phyloP scores from a whole-genome alignment of 805 yeast genomes.

The Kuraishia floccosa region DNA sequence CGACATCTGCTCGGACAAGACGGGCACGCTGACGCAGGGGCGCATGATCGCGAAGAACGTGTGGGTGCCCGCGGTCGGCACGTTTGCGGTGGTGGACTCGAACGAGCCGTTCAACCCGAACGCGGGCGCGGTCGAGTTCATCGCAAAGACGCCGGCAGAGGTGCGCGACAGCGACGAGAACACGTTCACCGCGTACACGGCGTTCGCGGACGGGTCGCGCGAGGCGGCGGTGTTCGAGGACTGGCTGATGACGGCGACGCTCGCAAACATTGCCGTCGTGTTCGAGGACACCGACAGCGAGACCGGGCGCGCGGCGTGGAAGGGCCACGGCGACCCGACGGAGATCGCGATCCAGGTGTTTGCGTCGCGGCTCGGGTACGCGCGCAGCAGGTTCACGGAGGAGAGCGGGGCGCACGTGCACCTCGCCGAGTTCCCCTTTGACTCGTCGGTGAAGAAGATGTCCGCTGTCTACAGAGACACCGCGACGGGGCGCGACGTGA shows the following conservation, averaged over 20 bases:
- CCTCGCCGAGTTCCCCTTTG: constrained; percentile 62
- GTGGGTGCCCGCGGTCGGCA: constrained; percentile 59
- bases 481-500: constrained; percentile 13
- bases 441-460: constrained; percentile 67
- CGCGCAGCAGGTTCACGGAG: constrained; percentile 31
- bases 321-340: constrained; percentile 82
- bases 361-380: constrained; percentile 42
- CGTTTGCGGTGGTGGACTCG: constrained; percentile 40
- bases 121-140: constrained; percentile 32
- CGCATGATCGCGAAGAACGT: constrained; percentile 63
- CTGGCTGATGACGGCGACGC: constrained; percentile 58
- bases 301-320: constrained; percentile 35
- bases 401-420: constrained; percentile 24
- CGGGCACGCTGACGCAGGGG: constrained; percentile 76
- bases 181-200: neutral
- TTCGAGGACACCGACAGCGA: constrained; percentile 34
- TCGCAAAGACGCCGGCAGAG: constrained; percentile 22
- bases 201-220: constrained; percentile 1
- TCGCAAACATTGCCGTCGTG: constrained; percentile 73
- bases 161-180: constrained; percentile 22
- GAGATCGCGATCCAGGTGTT: constrained; percentile 83
- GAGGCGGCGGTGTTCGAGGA: constrained; percentile 11
- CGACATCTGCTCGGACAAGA: constrained; percentile 74
- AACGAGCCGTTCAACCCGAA: constrained; percentile 57
- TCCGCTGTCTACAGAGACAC: constrained; percentile 38